Evolutionary conservation across 371 early-diverging fungal genomes (phyloP), one percentile per base, ranked within the genome.

Genomic region (Apophysomyces elegans): DNA sequence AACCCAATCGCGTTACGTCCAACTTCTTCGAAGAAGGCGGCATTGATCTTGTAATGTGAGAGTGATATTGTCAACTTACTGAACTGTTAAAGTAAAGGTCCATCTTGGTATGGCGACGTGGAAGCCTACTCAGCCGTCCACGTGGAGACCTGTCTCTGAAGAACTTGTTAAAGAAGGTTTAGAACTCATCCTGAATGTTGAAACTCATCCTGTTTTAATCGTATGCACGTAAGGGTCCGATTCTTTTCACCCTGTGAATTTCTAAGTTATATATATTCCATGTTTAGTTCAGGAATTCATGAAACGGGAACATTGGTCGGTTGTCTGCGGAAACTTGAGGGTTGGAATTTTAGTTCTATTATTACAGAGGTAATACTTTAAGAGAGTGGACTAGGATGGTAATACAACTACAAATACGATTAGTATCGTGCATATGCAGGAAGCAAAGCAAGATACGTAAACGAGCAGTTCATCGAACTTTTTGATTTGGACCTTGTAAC

Each of bases 291-390:
- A 60, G 97, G 97, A 9, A 88, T 95, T 32, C 90, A 90, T 64
- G 88, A 89, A 69, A 88, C 89, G 13, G 88, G 89, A 5, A 90
- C 91, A 4, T 80, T 97, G 39, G 87, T 98, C 37, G 99, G 98
- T 6, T 98, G 99, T 66, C 76, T 98, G 62, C 85, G 99, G 39
- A 95, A 93, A 63, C 74, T 97, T 64, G 96, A 96, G 73, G 86
- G 90, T 18, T 98, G 97, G 97, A 96, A 95, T 73, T 96, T 97
- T 68, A 97, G 93, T 66, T 93, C 96, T 0, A 97, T 96, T 64
- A 86, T 95, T 45, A 90, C 88, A n/a, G 96, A 95, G 85, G 91
- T 88, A 83, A 64, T 16, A 36, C 18, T 32, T 63, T 26, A 26
- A 26, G 32, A 26, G 32, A 26, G 2, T 3, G 32, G 32, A 26